Base-by-base conservation (phyloP, 345 rosid species). In the Lagerstroemia speciosa region DNA sequence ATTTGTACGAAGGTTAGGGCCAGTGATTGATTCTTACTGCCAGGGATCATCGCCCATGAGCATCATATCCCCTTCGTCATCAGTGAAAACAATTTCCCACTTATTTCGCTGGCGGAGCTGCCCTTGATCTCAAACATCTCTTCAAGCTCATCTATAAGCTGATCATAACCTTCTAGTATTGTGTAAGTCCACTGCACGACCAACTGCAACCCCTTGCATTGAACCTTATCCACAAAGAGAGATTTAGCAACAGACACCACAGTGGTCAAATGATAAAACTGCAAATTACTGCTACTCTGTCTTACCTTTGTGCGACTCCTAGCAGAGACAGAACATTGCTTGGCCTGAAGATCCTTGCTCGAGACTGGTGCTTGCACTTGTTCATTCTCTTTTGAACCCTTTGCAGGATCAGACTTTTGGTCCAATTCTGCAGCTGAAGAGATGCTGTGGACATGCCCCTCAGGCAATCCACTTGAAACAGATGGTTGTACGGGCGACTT, bases 41-140 rank as follows among this genome's bases (percentile, higher is more conserved):
- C 98, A 93, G 32, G 97, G 98, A 76, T 93, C 92, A 45, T 93
- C 98, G 1, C 98, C 98, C 36, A 93, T 81, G 48, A 93, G 96
- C 98, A 91, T 93, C 90, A 85, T 84, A 74, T 93, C 98, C 15
- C 92, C 98, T 73, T 93, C 97, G 67, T 91, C 85, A 77, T 93
- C 98, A 6, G 94, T 93, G 65, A 86, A 91, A 65, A 91, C 92
- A 71, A 93, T 81, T 72, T 86, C 86, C 98, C 96, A 90, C 75
- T 87, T 86, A n/a, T 82, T 74, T 34, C 85, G 78, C 30, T 83
- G 77, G 32, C 20, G 74, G 38, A 93, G 89, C 76, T 85, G 86
- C 90, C 97, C 73, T 78, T 73, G 53, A 89, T 86, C 57, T 89
- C 91, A 72, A 93, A 93, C 87, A 93, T 85, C 71, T 79, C 77